Percentiles rank a stretch among this genome's conserved stretches.
Conservation (phyloP, 2,329 filamentous ascomycete genomes). For the Epichloe brachyelytri region DNA sequence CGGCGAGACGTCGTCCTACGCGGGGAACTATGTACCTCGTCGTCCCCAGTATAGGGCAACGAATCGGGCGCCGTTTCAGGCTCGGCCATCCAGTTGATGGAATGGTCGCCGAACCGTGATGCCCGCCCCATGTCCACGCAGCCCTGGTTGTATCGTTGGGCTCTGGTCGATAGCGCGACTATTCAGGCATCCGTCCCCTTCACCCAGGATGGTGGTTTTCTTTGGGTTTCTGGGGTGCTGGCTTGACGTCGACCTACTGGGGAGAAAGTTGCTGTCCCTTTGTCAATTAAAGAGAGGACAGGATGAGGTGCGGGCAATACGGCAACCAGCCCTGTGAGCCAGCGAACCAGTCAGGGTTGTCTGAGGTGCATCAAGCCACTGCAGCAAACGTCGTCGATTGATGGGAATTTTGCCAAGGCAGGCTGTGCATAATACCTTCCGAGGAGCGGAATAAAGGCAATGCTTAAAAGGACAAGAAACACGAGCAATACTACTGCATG, state of each 20-base stretch:
- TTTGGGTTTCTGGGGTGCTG: conserved; percentile 1
- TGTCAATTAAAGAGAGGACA: background rate
- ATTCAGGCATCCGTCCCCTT: background rate
- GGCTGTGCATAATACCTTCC: background rate
- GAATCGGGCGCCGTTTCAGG: conserved; percentile 12
- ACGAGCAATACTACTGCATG: background rate
- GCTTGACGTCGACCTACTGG: background rate
- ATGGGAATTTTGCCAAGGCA: conserved; percentile 8
- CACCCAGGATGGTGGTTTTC: conserved; percentile 2
- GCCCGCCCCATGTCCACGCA: conserved; percentile 18
- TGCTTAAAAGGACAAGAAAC: background rate
- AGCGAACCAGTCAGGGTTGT: conserved; percentile 13
- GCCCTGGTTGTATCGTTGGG: conserved; percentile 14
- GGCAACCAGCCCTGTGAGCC: conserved; percentile 7
- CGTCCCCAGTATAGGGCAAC: conserved; percentile 16
- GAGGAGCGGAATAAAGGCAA: background rate
- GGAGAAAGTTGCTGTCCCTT: background rate
- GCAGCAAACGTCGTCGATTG: conserved; percentile 10
- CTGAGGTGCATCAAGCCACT: conserved; percentile 11
- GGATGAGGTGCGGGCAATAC: background rate
- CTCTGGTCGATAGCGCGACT: conserved; percentile 9
- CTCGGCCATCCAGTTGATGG: conserved; percentile 8
- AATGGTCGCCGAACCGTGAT: conserved; percentile 11
- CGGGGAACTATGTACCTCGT: conserved; percentile 20
- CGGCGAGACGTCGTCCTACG: conserved; percentile 16